These are phyloP conservation scores for Salix viminalis DNA, from an alignment of 345 rosid species.

Conservation along the genomic window DNA sequence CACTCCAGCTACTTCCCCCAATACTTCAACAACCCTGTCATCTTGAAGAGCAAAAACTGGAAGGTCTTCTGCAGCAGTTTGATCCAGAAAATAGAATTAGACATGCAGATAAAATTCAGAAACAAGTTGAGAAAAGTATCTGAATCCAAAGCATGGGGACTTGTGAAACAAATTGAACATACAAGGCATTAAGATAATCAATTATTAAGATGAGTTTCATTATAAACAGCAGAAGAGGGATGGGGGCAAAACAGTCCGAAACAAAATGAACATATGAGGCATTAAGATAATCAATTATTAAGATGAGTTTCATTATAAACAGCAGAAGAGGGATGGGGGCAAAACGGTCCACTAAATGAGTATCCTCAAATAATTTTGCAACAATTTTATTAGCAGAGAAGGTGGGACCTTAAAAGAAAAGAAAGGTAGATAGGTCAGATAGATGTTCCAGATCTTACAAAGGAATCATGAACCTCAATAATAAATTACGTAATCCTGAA, in stretches of 20 bases:
- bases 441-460: background rate
- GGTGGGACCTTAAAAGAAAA: background rate
- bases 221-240: background rate
- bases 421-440: background rate
- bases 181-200: background rate
- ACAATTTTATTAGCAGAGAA: background rate
- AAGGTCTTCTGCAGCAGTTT: conserved; percentile 68
- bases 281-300: background rate
- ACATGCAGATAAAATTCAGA: background rate
- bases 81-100: conserved; percentile 6
- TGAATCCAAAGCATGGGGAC: background rate
- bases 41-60: conserved; percentile 97
- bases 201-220: background rate
- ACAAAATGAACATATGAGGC: background rate
- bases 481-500: background rate
- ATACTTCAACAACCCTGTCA: conserved; percentile 93
- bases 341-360: background rate
- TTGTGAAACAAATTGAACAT: background rate
- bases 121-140: background rate
- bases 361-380: background rate
- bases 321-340: background rate
- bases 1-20: conserved; percentile 79
- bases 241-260: background rate
- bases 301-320: background rate
- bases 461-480: background rate